These are phyloP conservation scores for Byssoonygena ceratinophila DNA, from an alignment of 2,329 filamentous ascomycete species.

Conservation along the genomic window DNA sequence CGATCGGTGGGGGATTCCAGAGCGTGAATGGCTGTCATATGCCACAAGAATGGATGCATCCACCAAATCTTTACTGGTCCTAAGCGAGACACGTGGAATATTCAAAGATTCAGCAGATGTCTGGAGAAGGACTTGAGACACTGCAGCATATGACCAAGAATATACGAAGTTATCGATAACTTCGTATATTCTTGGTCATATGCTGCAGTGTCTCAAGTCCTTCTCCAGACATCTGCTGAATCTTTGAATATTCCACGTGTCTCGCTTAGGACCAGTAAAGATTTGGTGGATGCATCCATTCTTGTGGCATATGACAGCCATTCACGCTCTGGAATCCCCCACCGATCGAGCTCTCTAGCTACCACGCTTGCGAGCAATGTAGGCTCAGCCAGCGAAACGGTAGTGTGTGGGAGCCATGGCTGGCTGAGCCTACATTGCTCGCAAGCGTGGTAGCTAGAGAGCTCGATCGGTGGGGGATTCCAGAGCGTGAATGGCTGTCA, in stretches of 20 bases:
- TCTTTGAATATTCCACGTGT: conserved; percentile 30
- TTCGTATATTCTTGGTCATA: conserved; percentile 39
- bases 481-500: conserved; percentile 21
- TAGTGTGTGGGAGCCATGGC: background rate
- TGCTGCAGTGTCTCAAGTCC: conserved; percentile 35
- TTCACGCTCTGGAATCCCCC: conserved; percentile 25
- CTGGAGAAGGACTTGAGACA: conserved; percentile 35
- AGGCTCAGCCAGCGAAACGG: background rate
- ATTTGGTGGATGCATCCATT: conserved; percentile 19
- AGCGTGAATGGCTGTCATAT: conserved; percentile 20
- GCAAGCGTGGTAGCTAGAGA: conserved; percentile 5
- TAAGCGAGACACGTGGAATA: conserved; percentile 30
- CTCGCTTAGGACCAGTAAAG: conserved; percentile 26
- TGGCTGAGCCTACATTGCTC: background rate
- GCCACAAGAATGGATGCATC: conserved; percentile 19
- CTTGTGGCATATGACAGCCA: conserved; percentile 19
- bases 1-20: conserved; percentile 30
- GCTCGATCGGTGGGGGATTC: conserved; percentile 32
- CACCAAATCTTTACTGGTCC: conserved; percentile 21
- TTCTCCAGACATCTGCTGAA: conserved; percentile 33
- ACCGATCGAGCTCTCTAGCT: conserved; percentile 26
- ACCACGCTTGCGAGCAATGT: background rate
- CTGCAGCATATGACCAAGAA: conserved; percentile 38
- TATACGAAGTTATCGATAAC: conserved; percentile 39
- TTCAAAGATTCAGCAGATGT: conserved; percentile 30